Evolutionary conservation across 768 basidiomycete species (phyloP), one percentile per base, ranked within the genome.

Genomic region (Russula sp.): DNA sequence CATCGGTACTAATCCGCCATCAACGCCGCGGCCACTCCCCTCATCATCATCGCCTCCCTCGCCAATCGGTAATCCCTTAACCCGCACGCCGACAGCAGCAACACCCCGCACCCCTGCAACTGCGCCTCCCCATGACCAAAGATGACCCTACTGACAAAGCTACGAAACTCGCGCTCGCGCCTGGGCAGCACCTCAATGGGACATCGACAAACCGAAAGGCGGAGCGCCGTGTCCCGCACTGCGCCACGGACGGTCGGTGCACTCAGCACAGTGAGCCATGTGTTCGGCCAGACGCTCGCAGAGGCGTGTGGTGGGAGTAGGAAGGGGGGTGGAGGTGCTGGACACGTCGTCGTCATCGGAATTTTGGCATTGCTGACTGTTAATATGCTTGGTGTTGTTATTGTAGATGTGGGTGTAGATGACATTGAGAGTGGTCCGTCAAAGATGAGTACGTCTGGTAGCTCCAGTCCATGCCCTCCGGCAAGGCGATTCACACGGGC

Each of bases 101-200:
- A 22, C 22, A 22, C 22, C 22, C 22, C 22, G 22, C 22, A 22
- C 22, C 1, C 67, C 67, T 10, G 65, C 67, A 3, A 66, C 45
- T 4, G 62, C 65, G 18, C 65, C 3, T 50, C 3, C 22, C 47
- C 27, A 3, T 31, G 42, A 0, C 65, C 55, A 39, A 66, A 68
- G 6, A 68, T 60, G 22, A 22, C 90, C 84, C 93, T 93, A 22
- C 22, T 22, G 2, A 22, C 22, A 2, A 94, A 94, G 58, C 79
- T 77, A 63, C 86, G 84, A 66, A 94, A 91, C 69, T 88, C 82
- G 64, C 79, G 83, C 72, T 91, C 81, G 48, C 91, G 80, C 6
- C 91, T 89, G 0, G 90, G 89, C 0, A 94, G 76, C 10, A 93
- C 87, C 61, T 90, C 76, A 94, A 74, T 13, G 91, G 89, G 11